Evolutionary conservation across 306 rosid genomes (phyloP).

Genomic region (Trifolium subterraneum): DNA sequence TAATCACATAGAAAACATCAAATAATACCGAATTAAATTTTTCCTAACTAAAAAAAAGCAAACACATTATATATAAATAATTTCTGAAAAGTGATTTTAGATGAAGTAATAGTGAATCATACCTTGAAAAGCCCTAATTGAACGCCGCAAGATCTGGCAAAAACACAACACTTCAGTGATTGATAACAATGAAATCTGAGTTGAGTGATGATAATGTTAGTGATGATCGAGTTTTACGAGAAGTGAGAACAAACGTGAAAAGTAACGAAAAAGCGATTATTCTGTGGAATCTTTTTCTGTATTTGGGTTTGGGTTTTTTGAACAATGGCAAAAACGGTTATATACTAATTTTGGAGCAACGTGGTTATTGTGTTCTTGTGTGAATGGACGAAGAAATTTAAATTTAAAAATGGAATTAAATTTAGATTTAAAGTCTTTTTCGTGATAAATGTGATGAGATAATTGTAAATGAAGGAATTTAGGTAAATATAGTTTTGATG

Average conservation of each 20-base stretch:
- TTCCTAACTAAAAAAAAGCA: background rate
- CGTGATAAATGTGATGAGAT: background rate
- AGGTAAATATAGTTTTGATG: slow-evolving; percentile 1
- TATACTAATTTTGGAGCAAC: slow-evolving; percentile 27
- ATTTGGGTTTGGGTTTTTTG: slow-evolving; percentile 17
- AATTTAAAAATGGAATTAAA: background rate
- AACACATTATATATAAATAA: too few relatives aligned
- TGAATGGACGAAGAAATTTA: slow-evolving; percentile 4
- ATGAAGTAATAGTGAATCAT: slow-evolving; percentile 25
- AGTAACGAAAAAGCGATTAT: slow-evolving; percentile 2
- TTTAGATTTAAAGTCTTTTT: background rate
- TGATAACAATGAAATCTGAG: slow-evolving; percentile 43
- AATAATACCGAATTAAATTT: background rate
- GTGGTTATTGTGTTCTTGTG: background rate
- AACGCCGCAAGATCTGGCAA: slow-evolving; percentile 64
- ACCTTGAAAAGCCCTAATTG: slow-evolving; percentile 43
- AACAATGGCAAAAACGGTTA: background rate
- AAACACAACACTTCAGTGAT: slow-evolving; percentile 1
- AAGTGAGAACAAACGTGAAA: slow-evolving; percentile 21
- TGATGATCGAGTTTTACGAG: slow-evolving; percentile 34
- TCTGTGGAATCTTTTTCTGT: slow-evolving; percentile 19
- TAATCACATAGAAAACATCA: slow-evolving; percentile 23
- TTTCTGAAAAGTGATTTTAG: background rate
- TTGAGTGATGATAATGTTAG: background rate
- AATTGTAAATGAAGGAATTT: slow-evolving; percentile 24